Evolutionary conservation across 805 yeast species (phyloP), one percentile per base, ranked within the genome.

Genomic region (Ascoidea asiatica): DNA sequence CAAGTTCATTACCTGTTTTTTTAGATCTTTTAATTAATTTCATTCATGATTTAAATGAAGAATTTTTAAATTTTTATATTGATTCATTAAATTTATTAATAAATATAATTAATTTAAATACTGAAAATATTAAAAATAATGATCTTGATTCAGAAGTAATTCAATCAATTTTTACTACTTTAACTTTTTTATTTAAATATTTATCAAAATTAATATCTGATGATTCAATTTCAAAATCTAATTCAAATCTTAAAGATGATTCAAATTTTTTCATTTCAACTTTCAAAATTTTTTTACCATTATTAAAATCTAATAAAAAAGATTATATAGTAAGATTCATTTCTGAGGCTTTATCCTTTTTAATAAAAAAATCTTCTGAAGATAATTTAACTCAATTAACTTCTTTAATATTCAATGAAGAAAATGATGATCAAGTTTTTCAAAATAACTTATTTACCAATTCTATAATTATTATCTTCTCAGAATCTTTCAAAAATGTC

Each of bases 21-120:
- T 61, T 87, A 43, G 98, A 92, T 55, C 63, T 83, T 7, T 59
- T 88, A 20, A 75, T 95, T 0, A 95, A 88, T 55, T 81, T 92
- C 53, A 79, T 88, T 38, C 96, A 86, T 53, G 98, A 90, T 64
- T 64, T 90, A 49, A 97, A 96, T 7, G 81, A 90, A 2, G 97
- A 90, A 52, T 92, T 89, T 56, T 72, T 87, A 66, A 75, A 73
- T 6, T 87, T 66, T 55, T 88, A 86, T 55, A 64, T 64, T 1
- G 57, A 62, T 21, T 62, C 87, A 1, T 61, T 90, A 41, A 51
- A 55, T 0, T 33, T 37, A 7, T 29, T 43, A 5, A 19, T 21
- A 15, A 33, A 35, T 5, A 19, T 46, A 17, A 39, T 41, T 3
- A 37, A 41, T 18, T 33, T 47, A 11, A 39, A 43, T 8, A 20